Evolutionary conservation across 441 rosid species (phyloP), one percentile per base, ranked within the genome.

Genomic region (Bruguiera hainesii): DNA sequence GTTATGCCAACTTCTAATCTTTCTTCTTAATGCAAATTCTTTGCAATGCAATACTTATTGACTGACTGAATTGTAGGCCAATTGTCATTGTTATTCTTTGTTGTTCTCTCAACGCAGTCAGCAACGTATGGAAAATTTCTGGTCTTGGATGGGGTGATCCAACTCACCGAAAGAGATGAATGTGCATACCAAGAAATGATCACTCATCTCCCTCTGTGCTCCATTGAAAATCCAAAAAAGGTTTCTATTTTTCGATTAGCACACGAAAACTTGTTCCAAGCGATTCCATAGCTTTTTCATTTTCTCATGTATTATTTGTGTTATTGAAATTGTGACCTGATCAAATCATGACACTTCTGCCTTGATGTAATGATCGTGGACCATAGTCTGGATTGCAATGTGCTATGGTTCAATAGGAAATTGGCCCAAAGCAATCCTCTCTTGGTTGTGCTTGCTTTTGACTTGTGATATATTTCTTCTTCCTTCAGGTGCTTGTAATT

Each of bases 131-230:
- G 98, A 28, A 93, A 88, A 74, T 92, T 93, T 74, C 87, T 93
- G 61, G 90, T 93, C 70, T 80, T 93, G 83, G 98, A 93, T 68
- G 98, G 98, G 29, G 96, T 90, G 76, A 90, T 93, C 76, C 98
- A 93, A 73, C 93, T 93, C 55, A 90, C 99, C 0, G 95, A 95
- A 77, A 89, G 97, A 75, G 99, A 96, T 70, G 98, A 96, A 77
- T 96, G 98, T 73, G 97, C 98, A 19, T 93, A 93, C 76, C 98
- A 93, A 73, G 98, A 93, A 81, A 93, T 93, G 98, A 93, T 93
- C 58, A 78, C 96, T 70, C 97, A 93, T 69, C 97, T 93, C 71
- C 98, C 97, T 0, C 96, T 90, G 35, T 88, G 96, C 81, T 93
- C 97, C 46, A 90, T 93, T 72, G 81, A 89, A 49, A 87, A 87